A percentile compares a stretch with the other conserved stretches of the same genome.
These are phyloP conservation scores for Aspergillus pseudotamarii DNA, from an alignment of 2,329 filamentous ascomycete genomes.

Conservation along the genomic window DNA sequence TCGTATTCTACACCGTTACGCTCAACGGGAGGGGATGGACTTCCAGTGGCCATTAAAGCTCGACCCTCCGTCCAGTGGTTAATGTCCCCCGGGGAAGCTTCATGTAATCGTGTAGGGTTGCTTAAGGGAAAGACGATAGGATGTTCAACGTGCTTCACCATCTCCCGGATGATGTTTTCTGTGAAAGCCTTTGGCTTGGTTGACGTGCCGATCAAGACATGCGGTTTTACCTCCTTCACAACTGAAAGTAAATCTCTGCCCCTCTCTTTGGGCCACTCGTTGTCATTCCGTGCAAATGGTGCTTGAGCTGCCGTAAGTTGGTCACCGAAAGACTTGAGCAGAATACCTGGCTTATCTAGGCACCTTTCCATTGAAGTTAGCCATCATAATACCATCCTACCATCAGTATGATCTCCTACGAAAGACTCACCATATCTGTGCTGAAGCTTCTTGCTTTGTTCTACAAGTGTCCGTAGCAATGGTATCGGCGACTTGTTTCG, in stretches of 20 bases:
- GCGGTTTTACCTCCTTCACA: conserved; percentile 71
- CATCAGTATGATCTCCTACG: not conserved
- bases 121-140: conserved; percentile 82
- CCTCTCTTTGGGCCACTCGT: conserved; percentile 63
- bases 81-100: conserved; percentile 76
- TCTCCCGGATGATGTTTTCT: conserved; percentile 70
- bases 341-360: conserved; percentile 78
- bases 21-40: conserved; percentile 75
- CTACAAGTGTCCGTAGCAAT: conserved; percentile 70
- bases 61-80: conserved; percentile 77
- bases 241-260: conserved; percentile 65
- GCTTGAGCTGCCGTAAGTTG: conserved; percentile 68
- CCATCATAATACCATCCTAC: not conserved
- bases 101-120: conserved; percentile 82
- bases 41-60: conserved; percentile 80
- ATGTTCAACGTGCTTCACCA: conserved; percentile 71
- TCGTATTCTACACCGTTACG: conserved; percentile 58
- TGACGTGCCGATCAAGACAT: conserved; percentile 82
- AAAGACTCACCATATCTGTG: conserved; percentile 70
- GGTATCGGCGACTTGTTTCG: conserved; percentile 79
- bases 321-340: conserved; percentile 65
- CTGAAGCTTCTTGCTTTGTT: conserved; percentile 71
- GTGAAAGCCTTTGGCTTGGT: conserved; percentile 78
- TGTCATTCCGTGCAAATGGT: conserved; percentile 65
- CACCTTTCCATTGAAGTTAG: conserved; percentile 55